Base-by-base conservation (phyloP, 192 early-diverging fungal species). In the Backusella tuberculispora region DNA sequence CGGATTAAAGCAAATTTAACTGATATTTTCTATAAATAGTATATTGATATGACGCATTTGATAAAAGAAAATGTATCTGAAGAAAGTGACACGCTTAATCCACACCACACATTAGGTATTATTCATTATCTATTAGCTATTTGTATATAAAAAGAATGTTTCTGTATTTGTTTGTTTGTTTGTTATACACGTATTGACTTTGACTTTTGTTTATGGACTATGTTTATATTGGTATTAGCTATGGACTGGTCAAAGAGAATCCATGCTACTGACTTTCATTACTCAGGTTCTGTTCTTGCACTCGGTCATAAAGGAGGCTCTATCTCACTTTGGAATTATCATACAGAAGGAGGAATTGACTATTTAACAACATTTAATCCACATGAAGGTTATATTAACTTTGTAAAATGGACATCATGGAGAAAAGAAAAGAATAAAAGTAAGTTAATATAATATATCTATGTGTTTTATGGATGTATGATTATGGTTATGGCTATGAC, bases 391-490 rank as follows among this genome's bases (percentile, higher is more conserved):
- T 72, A 43, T 43, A 40, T 72, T 4, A 72, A 72, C 40, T 60
- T 72, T 21, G 7, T 72, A 4, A n/a, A 63, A 29, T 72, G 71
- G 71, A 41, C 71, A 19, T 43, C 21, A 42, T 72, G 71, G 71
- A 72, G 24, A 63, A 43, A 38, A 29, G 40, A 41, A 14, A 37
- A 45, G 12, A 44, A 70, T 26, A 70, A 44, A 15, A 24, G 68
- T 70, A 50, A 48, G 68, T 15, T 34, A 1, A 34, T 34, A 34
- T 34, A 34, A 34, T 34, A 1, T 34, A 34, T 34, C 29, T n/a
- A n/a, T n/a, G n/a, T n/a, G n/a, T n/a, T n/a, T n/a, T n/a, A n/a
- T n/a, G n/a, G 29, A 34, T 34, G 1, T 34, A 34, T 34, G 29
- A 2, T 34, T 34, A 34, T 34, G 29, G 29, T 34, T 34, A 34